Evolutionary conservation across 2,329 filamentous ascomycete species (phyloP).

Genomic region (Dothideomycetes sp.): DNA sequence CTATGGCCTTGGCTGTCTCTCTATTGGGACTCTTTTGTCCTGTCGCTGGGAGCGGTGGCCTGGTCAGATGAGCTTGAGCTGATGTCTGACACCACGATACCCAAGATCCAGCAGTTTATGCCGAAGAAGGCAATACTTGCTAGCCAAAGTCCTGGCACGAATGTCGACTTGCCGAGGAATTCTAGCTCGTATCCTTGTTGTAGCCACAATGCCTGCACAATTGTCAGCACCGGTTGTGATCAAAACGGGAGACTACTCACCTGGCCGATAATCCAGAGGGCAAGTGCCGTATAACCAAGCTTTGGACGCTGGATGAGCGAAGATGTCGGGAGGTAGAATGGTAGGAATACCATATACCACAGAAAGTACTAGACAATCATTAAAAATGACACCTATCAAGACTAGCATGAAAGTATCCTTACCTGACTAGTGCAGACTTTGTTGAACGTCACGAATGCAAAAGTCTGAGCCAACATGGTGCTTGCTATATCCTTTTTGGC

Average conservation of each 20-base stretch:
- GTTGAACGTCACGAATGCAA: slow-evolving; percentile 95
- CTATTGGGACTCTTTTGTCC: background rate
- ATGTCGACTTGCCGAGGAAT: slow-evolving; percentile 66
- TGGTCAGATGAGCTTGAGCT: slow-evolving; percentile 17
- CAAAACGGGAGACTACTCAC: slow-evolving; percentile 24
- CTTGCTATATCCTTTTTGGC: slow-evolving; percentile 74
- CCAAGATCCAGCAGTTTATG: slow-evolving; percentile 80
- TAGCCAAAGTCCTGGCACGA: slow-evolving; percentile 73
- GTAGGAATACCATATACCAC: slow-evolving; percentile 93
- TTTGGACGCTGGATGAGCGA: slow-evolving; percentile 53
- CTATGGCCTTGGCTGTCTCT: background rate
- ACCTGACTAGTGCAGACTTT: slow-evolving; percentile 98
- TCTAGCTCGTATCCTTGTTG: slow-evolving; percentile 43
- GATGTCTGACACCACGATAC: slow-evolving; percentile 65
- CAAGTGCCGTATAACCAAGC: slow-evolving; percentile 56
- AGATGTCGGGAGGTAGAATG: slow-evolving; percentile 78
- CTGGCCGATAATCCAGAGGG: slow-evolving; percentile 69
- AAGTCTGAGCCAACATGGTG: slow-evolving; percentile 89
- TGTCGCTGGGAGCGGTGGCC: background rate
- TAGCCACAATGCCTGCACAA: slow-evolving; percentile 34
- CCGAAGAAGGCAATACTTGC: slow-evolving; percentile 71
- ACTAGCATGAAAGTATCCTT: slow-evolving; percentile 28
- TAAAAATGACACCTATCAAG: slow-evolving; percentile 8
- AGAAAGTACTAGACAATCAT: slow-evolving; percentile 70
- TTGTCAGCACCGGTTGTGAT: slow-evolving; percentile 1